phyloP scores from a whole-genome alignment of 495 filamentous ascomycete genomes.

The Xylaria acuta region DNA sequence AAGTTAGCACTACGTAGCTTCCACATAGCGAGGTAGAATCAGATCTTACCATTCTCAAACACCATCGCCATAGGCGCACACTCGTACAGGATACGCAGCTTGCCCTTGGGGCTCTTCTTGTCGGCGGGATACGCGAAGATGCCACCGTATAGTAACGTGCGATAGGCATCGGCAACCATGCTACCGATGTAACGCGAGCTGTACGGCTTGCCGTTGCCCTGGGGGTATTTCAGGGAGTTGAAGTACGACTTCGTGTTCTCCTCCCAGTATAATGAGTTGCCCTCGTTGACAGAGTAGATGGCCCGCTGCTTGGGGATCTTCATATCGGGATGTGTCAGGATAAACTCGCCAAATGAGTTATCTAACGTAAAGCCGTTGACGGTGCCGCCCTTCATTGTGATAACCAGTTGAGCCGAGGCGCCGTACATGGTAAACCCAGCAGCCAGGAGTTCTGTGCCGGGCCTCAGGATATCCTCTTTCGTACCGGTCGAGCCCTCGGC shows the following conservation, averaged over 20 bases:
- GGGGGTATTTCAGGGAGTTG: conserved; percentile 78
- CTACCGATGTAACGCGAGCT: conserved; percentile 92
- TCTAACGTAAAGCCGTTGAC: conserved; percentile 99
- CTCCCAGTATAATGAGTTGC: conserved; percentile 96
- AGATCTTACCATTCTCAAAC: conserved; percentile 86
- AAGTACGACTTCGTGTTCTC: conserved; percentile 88
- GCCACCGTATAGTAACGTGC: conserved; percentile 92
- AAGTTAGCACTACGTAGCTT: conserved; percentile 30
- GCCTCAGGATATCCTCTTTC: conserved; percentile 83
- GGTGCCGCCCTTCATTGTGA: conserved; percentile 91
- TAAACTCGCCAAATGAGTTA: conserved; percentile 96
- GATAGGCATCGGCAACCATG: conserved; percentile 99
- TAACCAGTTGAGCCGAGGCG: conserved; percentile 91
- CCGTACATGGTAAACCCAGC: conserved; percentile 99
- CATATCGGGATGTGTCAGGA: conserved; percentile 97
- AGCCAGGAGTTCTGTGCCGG: conserved; percentile 89
- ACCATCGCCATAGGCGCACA: conserved; percentile 99
- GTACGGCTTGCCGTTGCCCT: conserved; percentile 84
- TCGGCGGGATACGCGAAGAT: conserved; percentile 98
- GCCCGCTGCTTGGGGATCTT: conserved; percentile 74
- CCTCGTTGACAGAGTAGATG: conserved; percentile 99
- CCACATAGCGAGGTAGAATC: not conserved
- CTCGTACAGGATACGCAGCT: conserved; percentile 96
- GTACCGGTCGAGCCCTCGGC: conserved; percentile 70
- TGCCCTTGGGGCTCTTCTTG: conserved; percentile 97